Evolutionary conservation across 2,329 filamentous ascomycete species (phyloP), one percentile per base, ranked within the genome.

Genomic region (Bertia moriformis): DNA sequence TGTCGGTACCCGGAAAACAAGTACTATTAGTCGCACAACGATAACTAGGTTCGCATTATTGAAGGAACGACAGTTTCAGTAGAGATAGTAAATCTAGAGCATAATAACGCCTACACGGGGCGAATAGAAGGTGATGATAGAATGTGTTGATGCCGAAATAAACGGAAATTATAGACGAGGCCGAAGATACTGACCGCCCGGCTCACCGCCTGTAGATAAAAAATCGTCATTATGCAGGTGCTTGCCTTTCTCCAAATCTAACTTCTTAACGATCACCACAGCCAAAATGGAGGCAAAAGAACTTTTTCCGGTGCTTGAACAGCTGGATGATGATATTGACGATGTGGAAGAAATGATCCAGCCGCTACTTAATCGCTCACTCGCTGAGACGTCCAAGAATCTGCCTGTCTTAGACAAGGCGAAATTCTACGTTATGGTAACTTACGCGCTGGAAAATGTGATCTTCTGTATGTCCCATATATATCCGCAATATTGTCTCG

Each of bases 321-420:
- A 35, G 15, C 15, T 35, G 32, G 32, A 35, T 35, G 32, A 35
- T 35, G 10, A 35, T 12, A 35, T 35, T 17, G 32, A 35, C 15
- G 32, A 35, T 17, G 7, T 35, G 10, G 32, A 35, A 35, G 32
- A 18, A 7, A 15, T 15, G 10, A 7, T 35, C 15, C 10, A 10
- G 15, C 32, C 32, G 17, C 10, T 35, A 7, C 32, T 35, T 7
- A 15, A 17, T 7, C 12, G 15, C 7, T 7, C 32, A 7, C 12
- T 35, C 10, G 10, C 32, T 7, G 15, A 35, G 15, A 35, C 10
- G 10, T 35, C 32, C 7, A 35, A 17, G 10, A 35, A 35, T 7
- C 32, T 35, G 12, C 32, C 32, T 7, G 32, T 35, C 10, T 7
- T 35, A 17, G 32, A 35, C 32, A 10, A 17, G 32, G 32, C 32